Base-by-base conservation (phyloP, 2,329 filamentous ascomycete species). In the Trichoderma pleuroti region DNA sequence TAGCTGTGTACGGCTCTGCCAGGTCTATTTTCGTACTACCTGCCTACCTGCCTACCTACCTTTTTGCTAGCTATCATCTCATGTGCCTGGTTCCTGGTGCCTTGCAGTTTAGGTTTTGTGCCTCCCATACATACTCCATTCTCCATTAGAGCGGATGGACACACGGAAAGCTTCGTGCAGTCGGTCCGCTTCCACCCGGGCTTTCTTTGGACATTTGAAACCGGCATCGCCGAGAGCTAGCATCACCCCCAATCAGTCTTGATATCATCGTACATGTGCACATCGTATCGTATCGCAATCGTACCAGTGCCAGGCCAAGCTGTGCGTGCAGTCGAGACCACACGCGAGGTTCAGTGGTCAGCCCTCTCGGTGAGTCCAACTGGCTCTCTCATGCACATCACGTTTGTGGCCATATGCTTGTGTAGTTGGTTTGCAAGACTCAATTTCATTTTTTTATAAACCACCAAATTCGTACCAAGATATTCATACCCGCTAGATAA, bases 171-270 rank as follows among this genome's bases (percentile, higher is more conserved):
- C 28, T 46, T 60, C 26, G 24, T 49, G 26, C n/a, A 60, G 54
- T 56, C 36, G 24, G 54, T 32, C 65, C 34, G 32, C 26, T 59
- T 60, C 14, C 24, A 66, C 34, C 52, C 64, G 34, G 64, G 18
- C 34, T 57, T 54, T 32, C 28, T 68, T 28, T 61, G 26, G 18
- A 42, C 52, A 26, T 59, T 49, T 60, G 65, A 61, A 68, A 68
- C 56, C 65, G 65, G 65, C 65, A 46, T 60, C 65, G 56, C 65
- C 65, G 65, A 68, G 30, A 34, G 16, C 65, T 61, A 68, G 21
- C 28, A 26, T 34, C 12, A 68, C 14, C 65, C 65, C 24, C 39
- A n/a, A 26, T n/a, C 39, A 49, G 36, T 34, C n/a, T 57, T 52
- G 26, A 46, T 49, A 36, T 34, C 24, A 46, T 46, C 28, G 28